These are phyloP conservation scores for Fusarium sp. DNA, from an alignment of 2,329 filamentous ascomycete genomes.

Conservation along the genomic window DNA sequence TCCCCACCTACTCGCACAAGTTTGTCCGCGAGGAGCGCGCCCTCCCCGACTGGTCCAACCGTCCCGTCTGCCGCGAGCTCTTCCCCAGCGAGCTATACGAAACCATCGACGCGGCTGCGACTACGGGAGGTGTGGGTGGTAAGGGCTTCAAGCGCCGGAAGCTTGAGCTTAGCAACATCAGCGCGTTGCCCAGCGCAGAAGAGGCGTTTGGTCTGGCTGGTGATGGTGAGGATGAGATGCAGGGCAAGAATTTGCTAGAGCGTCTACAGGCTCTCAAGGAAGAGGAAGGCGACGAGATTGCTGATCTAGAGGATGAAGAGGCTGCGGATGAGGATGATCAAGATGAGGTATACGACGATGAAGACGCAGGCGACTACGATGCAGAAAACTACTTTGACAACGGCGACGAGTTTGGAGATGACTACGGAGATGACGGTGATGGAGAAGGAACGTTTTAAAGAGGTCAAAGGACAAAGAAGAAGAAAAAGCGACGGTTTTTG, in stretches of 20 bases:
- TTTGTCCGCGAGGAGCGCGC: slow-evolving; percentile 64
- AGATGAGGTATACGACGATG: slow-evolving; percentile 66
- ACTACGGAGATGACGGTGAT: slow-evolving; percentile 65
- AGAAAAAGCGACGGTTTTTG: slow-evolving; percentile 21
- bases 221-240: slow-evolving; percentile 41
- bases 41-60: slow-evolving; percentile 65
- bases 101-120: slow-evolving; percentile 61
- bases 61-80: slow-evolving; percentile 64
- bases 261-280: slow-evolving; percentile 60
- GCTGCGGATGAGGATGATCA: slow-evolving; percentile 59
- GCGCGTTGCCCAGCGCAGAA: slow-evolving; percentile 62
- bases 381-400: slow-evolving; percentile 72
- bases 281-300: slow-evolving; percentile 63
- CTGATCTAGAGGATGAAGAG: slow-evolving; percentile 64
- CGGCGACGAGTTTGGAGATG: slow-evolving; percentile 66
- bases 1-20: slow-evolving; percentile 69
- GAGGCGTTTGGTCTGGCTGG: slow-evolving; percentile 60
- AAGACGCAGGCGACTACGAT: slow-evolving; percentile 71
- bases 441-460: slow-evolving; percentile 56
- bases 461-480: neutral
- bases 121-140: slow-evolving; percentile 38
- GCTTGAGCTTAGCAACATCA: slow-evolving; percentile 61
- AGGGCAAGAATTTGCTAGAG: slow-evolving; percentile 56
- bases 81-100: slow-evolving; percentile 68
- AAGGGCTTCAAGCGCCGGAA: slow-evolving; percentile 57